Evolutionary conservation across 495 filamentous ascomycete species (phyloP).

Genomic region (Neurospora sp.): DNA sequence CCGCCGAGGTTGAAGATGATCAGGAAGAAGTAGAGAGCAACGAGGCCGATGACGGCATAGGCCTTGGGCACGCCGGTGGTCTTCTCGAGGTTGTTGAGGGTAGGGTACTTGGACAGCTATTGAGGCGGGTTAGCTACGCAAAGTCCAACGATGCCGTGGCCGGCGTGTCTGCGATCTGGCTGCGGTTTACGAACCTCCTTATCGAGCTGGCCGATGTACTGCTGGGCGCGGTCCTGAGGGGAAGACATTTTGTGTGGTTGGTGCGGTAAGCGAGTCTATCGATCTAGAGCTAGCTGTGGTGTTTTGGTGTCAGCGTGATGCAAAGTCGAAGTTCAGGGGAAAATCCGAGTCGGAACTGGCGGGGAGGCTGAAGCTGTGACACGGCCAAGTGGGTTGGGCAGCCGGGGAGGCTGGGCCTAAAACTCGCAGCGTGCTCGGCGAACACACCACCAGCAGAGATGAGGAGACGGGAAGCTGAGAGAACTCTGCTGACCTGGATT

Average conservation of each 20-base stretch:
- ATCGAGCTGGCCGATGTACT: slow-evolving; percentile 83
- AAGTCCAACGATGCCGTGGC: slow-evolving; percentile 1
- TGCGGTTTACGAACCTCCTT: slow-evolving; percentile 70
- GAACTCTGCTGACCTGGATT: neutral
- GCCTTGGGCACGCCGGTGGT: slow-evolving; percentile 92
- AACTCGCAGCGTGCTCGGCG: neutral
- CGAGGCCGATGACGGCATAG: slow-evolving; percentile 82
- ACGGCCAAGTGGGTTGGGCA: neutral
- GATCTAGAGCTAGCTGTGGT: slow-evolving; percentile 5
- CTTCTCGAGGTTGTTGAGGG: slow-evolving; percentile 93
- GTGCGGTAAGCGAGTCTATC: neutral
- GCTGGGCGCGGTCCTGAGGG: slow-evolving; percentile 79
- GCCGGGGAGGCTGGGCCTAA: neutral
- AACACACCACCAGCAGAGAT: neutral
- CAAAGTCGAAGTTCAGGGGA: slow-evolving; percentile 1
- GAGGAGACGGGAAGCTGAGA: neutral
- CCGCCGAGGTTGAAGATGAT: slow-evolving; percentile 99
- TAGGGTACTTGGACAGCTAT: slow-evolving; percentile 92
- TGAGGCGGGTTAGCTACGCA: slow-evolving; percentile 7
- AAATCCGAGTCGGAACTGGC: neutral
- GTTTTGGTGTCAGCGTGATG: neutral
- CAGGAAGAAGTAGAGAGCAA: slow-evolving; percentile 88
- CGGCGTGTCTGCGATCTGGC: slow-evolving; percentile 1
- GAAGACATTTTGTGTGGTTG: slow-evolving; percentile 51
- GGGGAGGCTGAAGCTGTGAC: neutral